Evolutionary conservation across 2,329 filamentous ascomycete species (phyloP).

Genomic region (Trichoderma sp.): DNA sequence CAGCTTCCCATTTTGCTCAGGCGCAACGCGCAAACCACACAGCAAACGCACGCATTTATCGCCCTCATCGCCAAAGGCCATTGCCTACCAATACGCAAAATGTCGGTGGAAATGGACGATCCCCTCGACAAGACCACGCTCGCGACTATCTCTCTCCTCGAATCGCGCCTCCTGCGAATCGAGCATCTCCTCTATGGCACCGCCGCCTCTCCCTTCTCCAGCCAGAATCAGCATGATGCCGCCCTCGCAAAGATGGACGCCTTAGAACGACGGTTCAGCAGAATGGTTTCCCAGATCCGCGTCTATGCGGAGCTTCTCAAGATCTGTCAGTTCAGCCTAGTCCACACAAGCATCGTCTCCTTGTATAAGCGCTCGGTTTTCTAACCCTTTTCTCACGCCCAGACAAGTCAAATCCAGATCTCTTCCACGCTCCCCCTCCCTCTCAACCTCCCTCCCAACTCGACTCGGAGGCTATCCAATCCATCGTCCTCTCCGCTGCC

Average conservation of each 20-base stretch:
- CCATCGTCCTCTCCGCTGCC: slow-evolving; percentile 55
- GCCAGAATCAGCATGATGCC: slow-evolving; percentile 36
- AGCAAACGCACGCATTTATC: neutral
- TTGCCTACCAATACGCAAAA: neutral
- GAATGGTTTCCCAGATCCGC: slow-evolving; percentile 48
- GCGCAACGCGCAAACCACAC: neutral
- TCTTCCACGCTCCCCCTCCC: slow-evolving; percentile 49
- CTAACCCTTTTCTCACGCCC: neutral
- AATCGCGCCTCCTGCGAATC: slow-evolving; percentile 56
- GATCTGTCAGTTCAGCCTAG: slow-evolving; percentile 48
- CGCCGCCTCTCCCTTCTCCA: slow-evolving; percentile 29
- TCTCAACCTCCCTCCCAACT: slow-evolving; percentile 52
- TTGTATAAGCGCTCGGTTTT: neutral
- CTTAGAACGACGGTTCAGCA: slow-evolving; percentile 52
- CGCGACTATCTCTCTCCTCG: slow-evolving; percentile 54
- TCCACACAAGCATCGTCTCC: neutral
- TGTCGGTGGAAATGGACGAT: slow-evolving; percentile 30
- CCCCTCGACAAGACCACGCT: slow-evolving; percentile 52
- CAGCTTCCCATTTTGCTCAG: neutral
- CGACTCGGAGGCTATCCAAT: slow-evolving; percentile 47
- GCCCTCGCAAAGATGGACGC: slow-evolving; percentile 45
- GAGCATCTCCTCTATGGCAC: slow-evolving; percentile 58
- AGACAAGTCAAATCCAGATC: slow-evolving; percentile 54
- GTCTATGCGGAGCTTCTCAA: slow-evolving; percentile 59
- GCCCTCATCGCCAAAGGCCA: neutral